Evolutionary conservation across 768 basidiomycete genomes (phyloP), one percentile per base, ranked within the genome.

Genomic region (Kwoniella heveanensis): DNA sequence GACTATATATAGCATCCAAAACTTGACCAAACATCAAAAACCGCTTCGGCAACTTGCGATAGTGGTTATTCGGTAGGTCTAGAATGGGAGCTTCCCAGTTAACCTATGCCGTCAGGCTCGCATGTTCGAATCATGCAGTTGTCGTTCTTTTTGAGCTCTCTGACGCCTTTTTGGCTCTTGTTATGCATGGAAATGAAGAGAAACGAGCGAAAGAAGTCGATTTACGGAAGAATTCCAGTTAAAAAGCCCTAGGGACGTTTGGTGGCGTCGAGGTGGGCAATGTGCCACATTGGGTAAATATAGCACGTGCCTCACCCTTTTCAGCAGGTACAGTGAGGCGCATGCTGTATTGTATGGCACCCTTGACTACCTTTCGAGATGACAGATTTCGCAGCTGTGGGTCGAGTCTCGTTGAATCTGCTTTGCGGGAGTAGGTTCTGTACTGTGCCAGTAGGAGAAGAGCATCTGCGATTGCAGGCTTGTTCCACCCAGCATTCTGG

Each of bases 31-130:
- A n/a, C n/a, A n/a, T n/a, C n/a, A n/a, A n/a, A n/a, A n/a, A n/a
- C n/a, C n/a, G n/a, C n/a, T n/a, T n/a, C n/a, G 54, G 54, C 27
- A 30, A 32, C 29, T 24, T 54, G 54, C 54, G 54, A 54, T 54
- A 54, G 54, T 54, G 54, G 54, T 54, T 54, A 54, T 54, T 54
- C 54, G 54, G 54, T 36, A 30, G 30, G 54, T 54, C 24, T 54
- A 54, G 54, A 54, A 54, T 30, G 25, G 26, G 7, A 52, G 9
- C n/a, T 13, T 27, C 10, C 25, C 29, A n/a, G 13, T 13, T 21
- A 54, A 32, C 54, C 30, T 30, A 36, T 54, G 54, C 30, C 54
- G 30, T 54, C 29, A 39, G 54, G 30, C 54, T 54, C 54, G 32
- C 36, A 54, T 2, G 54, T 54, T 54, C 54, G 54, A 54, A 25